A percentile compares a stretch with the other conserved stretches of the same genome.
Conservation (phyloP, 192 early-diverging fungal genomes). For the Spizellomyces punctatus region DNA sequence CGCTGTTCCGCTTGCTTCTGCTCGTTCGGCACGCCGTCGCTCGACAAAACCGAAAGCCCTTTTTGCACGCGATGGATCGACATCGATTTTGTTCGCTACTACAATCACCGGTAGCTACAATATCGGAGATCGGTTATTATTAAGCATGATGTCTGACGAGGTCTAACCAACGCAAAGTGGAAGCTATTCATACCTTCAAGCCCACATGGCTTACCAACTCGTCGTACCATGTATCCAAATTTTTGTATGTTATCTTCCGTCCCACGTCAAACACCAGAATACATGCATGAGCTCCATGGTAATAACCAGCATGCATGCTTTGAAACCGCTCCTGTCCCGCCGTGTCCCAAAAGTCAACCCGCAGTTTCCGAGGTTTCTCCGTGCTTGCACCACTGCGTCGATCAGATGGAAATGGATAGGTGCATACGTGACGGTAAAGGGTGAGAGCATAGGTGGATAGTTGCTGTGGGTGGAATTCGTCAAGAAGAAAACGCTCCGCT, state of each 20-base stretch:
- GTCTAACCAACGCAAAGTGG: background rate
- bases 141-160: background rate
- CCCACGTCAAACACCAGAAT: constrained; percentile 62
- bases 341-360: constrained; percentile 62
- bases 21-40: constrained; percentile 32
- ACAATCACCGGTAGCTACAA: constrained; percentile 53
- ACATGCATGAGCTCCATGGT: constrained; percentile 52
- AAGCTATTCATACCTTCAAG: background rate
- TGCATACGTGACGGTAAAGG: constrained; percentile 48
- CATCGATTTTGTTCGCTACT: constrained; percentile 66
- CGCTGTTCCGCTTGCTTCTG: constrained; percentile 6
- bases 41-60: constrained; percentile 58
- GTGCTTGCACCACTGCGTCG: background rate
- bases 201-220: constrained; percentile 39
- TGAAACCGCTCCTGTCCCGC: constrained; percentile 65
- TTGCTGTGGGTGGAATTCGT: constrained; percentile 58
- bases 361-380: constrained; percentile 26
- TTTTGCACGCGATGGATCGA: constrained; percentile 53
- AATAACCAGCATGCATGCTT: constrained; percentile 61
- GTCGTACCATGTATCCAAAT: constrained; percentile 62
- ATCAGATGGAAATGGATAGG: constrained; percentile 33
- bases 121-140: background rate
- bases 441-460: constrained; percentile 61
- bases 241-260: constrained; percentile 66
- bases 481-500: constrained; percentile 58